Conservation (phyloP, 208 protist species). For the Endotrypanum monterogeii region DNA sequence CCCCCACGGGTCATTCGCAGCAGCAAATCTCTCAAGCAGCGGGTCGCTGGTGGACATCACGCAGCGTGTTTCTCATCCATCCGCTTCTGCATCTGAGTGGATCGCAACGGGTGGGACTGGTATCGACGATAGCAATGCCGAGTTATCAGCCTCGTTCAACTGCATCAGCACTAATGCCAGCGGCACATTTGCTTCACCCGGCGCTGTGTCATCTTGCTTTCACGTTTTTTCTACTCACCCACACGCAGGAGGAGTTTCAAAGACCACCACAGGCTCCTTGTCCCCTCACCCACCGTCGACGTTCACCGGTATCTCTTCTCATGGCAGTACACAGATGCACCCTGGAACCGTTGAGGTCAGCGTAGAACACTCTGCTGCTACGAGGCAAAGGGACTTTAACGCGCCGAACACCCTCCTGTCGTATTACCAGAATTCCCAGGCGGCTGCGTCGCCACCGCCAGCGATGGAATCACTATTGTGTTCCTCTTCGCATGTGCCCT, state of each 20-base stretch:
- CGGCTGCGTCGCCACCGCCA: not conserved
- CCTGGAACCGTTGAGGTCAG: not conserved
- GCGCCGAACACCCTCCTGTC: not conserved
- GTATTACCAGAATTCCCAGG: not conserved
- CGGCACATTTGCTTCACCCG: not conserved
- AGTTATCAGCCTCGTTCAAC: constrained; percentile 10
- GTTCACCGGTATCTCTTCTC: not conserved
- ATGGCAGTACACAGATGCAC: no score
- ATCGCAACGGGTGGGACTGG: not conserved
- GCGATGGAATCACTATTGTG: constrained; percentile 1
- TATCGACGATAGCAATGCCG: constrained; percentile 6
- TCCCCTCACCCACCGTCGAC: constrained; percentile 3
- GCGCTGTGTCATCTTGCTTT: constrained; percentile 3
- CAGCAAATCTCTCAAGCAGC: not conserved
- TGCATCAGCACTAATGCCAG: not conserved
- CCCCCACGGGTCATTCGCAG: constrained; percentile 2
- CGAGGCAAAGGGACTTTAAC: not conserved
- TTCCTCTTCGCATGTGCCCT: constrained; percentile 1
- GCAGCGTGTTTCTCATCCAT: constrained; percentile 6
- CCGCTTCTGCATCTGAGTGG: constrained; percentile 10
- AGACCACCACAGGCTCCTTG: not conserved
- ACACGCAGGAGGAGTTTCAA: not conserved
- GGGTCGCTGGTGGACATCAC: constrained; percentile 5
- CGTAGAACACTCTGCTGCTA: not conserved
- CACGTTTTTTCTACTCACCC: constrained; percentile 33